Evolutionary conservation across 495 filamentous ascomycete species (phyloP).

Genomic region (Sporormia fimetaria): DNA sequence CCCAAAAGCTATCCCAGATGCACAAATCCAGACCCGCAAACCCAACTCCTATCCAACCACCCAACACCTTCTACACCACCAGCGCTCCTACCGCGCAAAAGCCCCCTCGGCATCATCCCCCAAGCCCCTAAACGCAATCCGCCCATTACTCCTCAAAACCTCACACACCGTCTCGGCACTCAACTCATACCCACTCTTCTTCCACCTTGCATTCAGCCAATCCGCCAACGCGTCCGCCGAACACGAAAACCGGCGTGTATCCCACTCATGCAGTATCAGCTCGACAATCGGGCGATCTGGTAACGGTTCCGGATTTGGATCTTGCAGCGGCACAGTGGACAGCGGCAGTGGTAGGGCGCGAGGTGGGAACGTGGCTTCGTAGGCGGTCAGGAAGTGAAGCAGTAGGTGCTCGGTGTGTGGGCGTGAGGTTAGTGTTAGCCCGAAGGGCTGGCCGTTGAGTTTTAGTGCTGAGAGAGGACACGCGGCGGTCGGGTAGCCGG

Average conservation of each 20-base stretch:
- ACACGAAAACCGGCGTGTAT: conserved; percentile 20
- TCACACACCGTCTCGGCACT: conserved; percentile 23
- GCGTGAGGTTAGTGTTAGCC: conserved; percentile 20
- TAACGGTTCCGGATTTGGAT: conserved; percentile 18
- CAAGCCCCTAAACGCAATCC: conserved; percentile 25
- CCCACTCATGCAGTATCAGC: conserved; percentile 25
- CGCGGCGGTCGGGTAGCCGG: conserved; percentile 27
- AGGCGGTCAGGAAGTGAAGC: conserved; percentile 26
- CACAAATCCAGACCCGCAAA: too few relatives aligned
- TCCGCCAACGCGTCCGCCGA: conserved; percentile 22
- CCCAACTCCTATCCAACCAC: too few relatives aligned
- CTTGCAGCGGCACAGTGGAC: conserved; percentile 17
- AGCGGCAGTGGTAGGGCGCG: conserved; percentile 20
- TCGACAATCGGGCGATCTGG: conserved; percentile 25
- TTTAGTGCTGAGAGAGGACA: conserved; percentile 23
- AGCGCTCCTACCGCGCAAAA: conserved; percentile 14
- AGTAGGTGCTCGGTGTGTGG: conserved; percentile 21
- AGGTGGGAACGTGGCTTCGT: conserved; percentile 25
- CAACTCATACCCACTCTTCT: conserved; percentile 25
- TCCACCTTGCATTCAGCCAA: conserved; percentile 27
- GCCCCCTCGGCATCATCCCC: conserved; percentile 25
- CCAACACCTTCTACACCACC: neutral
- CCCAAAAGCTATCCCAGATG: too few relatives aligned
- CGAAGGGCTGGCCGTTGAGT: conserved; percentile 26
- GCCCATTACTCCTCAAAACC: conserved; percentile 22